Base-by-base conservation (phyloP, 2,329 filamentous ascomycete species). In the Penicillium sclerotigenum region DNA sequence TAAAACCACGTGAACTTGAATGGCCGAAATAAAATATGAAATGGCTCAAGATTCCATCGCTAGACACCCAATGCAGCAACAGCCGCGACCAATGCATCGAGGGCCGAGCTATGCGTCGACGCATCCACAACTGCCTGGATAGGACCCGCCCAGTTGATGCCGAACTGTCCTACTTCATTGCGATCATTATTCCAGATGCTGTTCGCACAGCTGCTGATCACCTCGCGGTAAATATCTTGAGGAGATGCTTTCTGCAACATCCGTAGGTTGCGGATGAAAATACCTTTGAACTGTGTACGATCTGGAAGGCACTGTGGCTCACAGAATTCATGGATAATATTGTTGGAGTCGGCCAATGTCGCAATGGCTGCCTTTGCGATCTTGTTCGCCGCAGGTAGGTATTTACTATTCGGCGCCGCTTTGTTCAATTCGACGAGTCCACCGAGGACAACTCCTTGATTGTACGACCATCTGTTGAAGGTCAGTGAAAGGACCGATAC, bases 271-370 rank as follows among this genome's bases (percentile, higher is more conserved):
- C 86, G 80, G 16, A 83, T 78, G 60, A 90, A 89, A 34, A 90
- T 77, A 4, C 88, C 88, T 71, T 91, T 90, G 79, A 90, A 91
- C 65, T 88, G 84, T 33, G 82, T 78, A 1, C 78, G 81, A 57
- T 86, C 62, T 4, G 61, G 81, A 11, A 75, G 77, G 52, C 78
- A 82, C 56, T 58, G 47, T 1, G 79, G 77, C 62, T 86, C 83
- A 60, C 83, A 85, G 22, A 68, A 60, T 56, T 86, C 83, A 56
- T 77, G 77, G 1, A 87, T 71, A 26, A 86, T 75, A 11, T 79
- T 77, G 50, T 78, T 70, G 0, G 69, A 54, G 57, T 80, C 76
- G 4, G 77, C 68, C 5, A 84, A 67, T 24, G 73, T 61, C 11
- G 65, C 62, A 54, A 85, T 81, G 14, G 80, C 81, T 0, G 82